phyloP scores from a whole-genome alignment of 2,329 filamentous ascomycete genomes.

The Penicillium sp. region DNA sequence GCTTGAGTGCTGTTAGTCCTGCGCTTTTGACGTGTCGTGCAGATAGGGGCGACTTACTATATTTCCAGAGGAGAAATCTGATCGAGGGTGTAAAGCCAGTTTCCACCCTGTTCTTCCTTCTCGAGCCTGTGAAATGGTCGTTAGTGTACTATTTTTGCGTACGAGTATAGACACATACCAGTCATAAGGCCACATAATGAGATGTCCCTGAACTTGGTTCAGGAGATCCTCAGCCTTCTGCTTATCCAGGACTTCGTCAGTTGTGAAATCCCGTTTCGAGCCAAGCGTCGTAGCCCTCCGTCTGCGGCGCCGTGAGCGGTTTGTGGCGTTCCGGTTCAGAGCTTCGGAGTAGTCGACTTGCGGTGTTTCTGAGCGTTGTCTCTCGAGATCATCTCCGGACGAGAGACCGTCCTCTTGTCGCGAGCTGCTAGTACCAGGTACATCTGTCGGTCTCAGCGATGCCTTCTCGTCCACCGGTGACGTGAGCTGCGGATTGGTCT shows the following conservation, averaged over 20 bases:
- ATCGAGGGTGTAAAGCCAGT: conserved; percentile 97
- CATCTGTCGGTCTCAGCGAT: conserved; percentile 36
- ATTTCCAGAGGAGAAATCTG: conserved; percentile 96
- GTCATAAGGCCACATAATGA: conserved; percentile 94
- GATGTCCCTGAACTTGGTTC: conserved; percentile 79
- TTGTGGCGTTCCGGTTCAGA: conserved; percentile 43
- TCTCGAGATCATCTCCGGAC: conserved; percentile 37
- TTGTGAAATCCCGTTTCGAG: conserved; percentile 55
- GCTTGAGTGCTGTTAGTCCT: conserved; percentile 29
- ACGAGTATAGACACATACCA: conserved; percentile 59
- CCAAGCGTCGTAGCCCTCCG: conserved; percentile 52
- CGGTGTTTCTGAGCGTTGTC: conserved; percentile 35
- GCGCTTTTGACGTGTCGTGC: neutral
- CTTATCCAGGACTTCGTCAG: conserved; percentile 76
- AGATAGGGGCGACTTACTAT: conserved; percentile 58
- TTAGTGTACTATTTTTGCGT: conserved; percentile 18
- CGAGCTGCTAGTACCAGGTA: conserved; percentile 29
- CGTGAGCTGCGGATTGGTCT: conserved; percentile 37
- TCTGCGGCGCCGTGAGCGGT: conserved; percentile 43
- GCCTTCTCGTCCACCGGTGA: conserved; percentile 51
- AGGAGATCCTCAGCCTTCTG: conserved; percentile 82
- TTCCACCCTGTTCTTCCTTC: conserved; percentile 87
- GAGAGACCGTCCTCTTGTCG: conserved; percentile 31
- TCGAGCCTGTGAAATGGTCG: conserved; percentile 61
- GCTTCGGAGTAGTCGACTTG: conserved; percentile 48